Evolutionary conservation across 768 basidiomycete species (phyloP), one percentile per base, ranked within the genome.

Genomic region (Cyathus striatus): DNA sequence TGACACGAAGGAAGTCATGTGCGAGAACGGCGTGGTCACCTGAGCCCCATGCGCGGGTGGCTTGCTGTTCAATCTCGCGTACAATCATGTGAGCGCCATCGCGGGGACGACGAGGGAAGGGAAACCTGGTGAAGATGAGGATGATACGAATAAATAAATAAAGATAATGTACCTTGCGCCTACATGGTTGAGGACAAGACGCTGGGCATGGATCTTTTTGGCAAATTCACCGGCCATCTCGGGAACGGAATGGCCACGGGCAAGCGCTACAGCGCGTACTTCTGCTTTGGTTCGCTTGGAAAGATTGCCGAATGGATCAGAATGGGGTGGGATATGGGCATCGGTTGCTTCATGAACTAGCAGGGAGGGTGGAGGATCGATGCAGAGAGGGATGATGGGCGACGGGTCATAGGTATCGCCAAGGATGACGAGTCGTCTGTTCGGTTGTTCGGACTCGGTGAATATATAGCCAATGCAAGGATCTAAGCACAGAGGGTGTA

Each of bases 281-380:
- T 61, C 66, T 38, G 64, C 63, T 2, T 58, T 63, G 21, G 65
- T 65, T 41, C 73, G 69, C 41, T 57, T 71, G 23, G 75, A 63
- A 6, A 62, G 52, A 24, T 62, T 66, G 14, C 61, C 64, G 14
- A 42, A 35, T 6, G 67, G 62, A 56, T 82, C 81, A 42, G 85
- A 70, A 38, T 67, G 52, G 2, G 46, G 55, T 0, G 85, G 81
- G 26, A 93, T 77, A 49, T 72, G 74, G 0, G 83, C 80, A 54
- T 92, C 89, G 2, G 87, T 90, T 1, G 83, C 79, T 62, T 93
- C 90, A 59, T 93, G 91, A n/a, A 92, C 69, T 16, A 92, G 71
- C n/a, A 92, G 68, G 22, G 81, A 77, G 18, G 75, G 72, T 3
- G 72, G 55, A 36, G 77, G 68, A 21, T 62, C 55, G 35, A 51